A percentile compares a stretch with the other conserved stretches of the same genome.
Conservation (phyloP, 495 filamentous ascomycete genomes). For the Parathielavia hyrcaniae region DNA sequence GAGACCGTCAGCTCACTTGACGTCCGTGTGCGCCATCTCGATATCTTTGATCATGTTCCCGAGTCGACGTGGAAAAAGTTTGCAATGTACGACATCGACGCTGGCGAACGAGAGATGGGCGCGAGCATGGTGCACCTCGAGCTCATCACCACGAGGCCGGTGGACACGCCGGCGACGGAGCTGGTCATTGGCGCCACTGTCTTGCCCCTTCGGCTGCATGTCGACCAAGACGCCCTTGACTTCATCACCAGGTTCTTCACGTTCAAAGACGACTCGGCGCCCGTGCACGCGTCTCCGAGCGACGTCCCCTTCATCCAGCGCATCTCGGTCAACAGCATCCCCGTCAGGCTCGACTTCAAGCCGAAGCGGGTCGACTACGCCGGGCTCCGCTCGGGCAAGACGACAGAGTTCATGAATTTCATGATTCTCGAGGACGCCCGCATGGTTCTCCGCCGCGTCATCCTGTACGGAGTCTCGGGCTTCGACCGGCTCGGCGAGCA, state of each 20-base stretch:
- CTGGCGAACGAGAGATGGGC: constrained; percentile 73
- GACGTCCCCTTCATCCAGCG: constrained; percentile 88
- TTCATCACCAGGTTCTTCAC: constrained; percentile 97
- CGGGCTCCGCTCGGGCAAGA: constrained; percentile 92
- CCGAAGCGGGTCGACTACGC: constrained; percentile 94
- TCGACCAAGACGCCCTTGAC: constrained; percentile 96
- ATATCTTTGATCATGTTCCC: constrained; percentile 89
- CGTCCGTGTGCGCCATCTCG: constrained; percentile 71
- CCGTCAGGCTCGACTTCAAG: constrained; percentile 89
- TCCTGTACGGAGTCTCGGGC: constrained; percentile 84
- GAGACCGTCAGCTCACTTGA: constrained; percentile 86
- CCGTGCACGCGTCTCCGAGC: constrained; percentile 46
- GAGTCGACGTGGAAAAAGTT: constrained; percentile 99
- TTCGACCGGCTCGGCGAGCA: constrained; percentile 82
- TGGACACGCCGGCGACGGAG: constrained; percentile 81
- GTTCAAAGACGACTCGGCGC: constrained; percentile 75
- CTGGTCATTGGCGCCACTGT: constrained; percentile 80
- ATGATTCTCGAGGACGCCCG: constrained; percentile 83
- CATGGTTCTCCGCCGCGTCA: constrained; percentile 79
- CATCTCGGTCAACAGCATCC: constrained; percentile 76
- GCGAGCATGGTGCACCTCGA: constrained; percentile 87
- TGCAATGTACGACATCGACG: constrained; percentile 84
- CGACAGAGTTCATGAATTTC: constrained; percentile 99
- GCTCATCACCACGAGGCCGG: constrained; percentile 76
- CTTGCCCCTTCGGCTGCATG: constrained; percentile 83